These are phyloP conservation scores for Beauveria bassiana DNA, from an alignment of 2,329 filamentous ascomycete species.

Conservation along the genomic window DNA sequence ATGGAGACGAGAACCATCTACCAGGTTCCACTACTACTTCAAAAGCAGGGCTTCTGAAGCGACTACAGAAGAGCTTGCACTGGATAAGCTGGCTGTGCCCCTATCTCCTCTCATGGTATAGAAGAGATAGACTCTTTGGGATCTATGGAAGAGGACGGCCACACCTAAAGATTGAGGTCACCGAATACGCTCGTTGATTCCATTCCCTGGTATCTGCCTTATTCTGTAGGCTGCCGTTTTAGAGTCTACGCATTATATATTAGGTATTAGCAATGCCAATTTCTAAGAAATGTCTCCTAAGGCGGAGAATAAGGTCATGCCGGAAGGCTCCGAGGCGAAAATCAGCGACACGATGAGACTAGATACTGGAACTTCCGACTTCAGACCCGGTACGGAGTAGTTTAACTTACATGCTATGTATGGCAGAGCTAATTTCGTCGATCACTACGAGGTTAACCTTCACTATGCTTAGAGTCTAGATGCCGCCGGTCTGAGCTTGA, in stretches of 20 bases:
- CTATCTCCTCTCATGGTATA: constrained; percentile 38
- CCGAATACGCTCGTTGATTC: constrained; percentile 77
- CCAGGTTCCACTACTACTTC: constrained; percentile 75
- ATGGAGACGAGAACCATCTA: constrained; percentile 70
- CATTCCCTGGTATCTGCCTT: constrained; percentile 84
- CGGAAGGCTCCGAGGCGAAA: constrained; percentile 54
- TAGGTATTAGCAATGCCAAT: constrained; percentile 49
- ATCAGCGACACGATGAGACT: constrained; percentile 85
- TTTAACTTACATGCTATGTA: constrained; percentile 70
- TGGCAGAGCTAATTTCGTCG: constrained; percentile 45
- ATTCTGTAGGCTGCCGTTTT: constrained; percentile 92
- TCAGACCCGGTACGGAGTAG: constrained; percentile 71
- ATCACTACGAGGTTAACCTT: constrained; percentile 88
- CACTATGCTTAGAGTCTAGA: constrained; percentile 62
- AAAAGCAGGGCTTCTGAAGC: constrained; percentile 64
- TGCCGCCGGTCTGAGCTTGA: constrained; percentile 61
- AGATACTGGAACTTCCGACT: constrained; percentile 64
- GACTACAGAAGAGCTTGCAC: constrained; percentile 59
- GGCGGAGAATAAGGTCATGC: constrained; percentile 69
- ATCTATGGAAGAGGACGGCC: constrained; percentile 67
- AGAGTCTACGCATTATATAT: constrained; percentile 73
- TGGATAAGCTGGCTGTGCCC: constrained; percentile 50
- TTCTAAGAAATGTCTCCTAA: constrained; percentile 48
- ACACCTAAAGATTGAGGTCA: constrained; percentile 66
- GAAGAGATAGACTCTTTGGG: constrained; percentile 65